These are phyloP conservation scores for Pleurotus salmoneostramineus DNA, from an alignment of 768 basidiomycete species.

Conservation along the genomic window DNA sequence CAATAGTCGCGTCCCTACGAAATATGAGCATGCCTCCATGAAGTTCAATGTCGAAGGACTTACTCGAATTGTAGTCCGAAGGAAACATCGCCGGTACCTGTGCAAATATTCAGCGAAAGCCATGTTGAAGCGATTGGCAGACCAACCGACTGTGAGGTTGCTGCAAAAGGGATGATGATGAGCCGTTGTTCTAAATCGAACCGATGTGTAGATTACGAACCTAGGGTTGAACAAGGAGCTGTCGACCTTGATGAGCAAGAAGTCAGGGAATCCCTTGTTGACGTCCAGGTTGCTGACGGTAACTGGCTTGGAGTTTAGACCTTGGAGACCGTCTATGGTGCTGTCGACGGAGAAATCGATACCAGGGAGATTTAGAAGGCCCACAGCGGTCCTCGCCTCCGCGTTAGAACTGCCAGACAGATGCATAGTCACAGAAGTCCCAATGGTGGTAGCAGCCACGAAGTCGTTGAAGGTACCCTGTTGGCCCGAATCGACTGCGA, in stretches of 20 bases:
- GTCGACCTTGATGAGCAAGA: constrained; percentile 63
- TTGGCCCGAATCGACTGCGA: constrained; percentile 45
- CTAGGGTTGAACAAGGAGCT: constrained; percentile 65
- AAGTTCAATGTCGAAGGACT: constrained; percentile 13
- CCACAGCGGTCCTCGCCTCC: constrained; percentile 62
- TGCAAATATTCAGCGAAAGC: constrained; percentile 26
- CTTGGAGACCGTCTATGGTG: constrained; percentile 59
- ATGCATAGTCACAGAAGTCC: constrained; percentile 37
- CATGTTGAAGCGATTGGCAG: background rate
- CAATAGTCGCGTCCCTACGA: constrained; percentile 46
- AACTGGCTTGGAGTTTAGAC: constrained; percentile 54
- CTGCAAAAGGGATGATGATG: constrained; percentile 15
- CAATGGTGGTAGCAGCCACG: constrained; percentile 55
- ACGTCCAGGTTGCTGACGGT: constrained; percentile 59
- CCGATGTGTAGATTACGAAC: constrained; percentile 21
- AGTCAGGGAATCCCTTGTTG: constrained; percentile 60
- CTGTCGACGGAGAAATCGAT: constrained; percentile 60
- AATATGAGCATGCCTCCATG: background rate
- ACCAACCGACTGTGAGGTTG: constrained; percentile 40
- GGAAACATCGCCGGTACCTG: constrained; percentile 58
- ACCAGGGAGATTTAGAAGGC: constrained; percentile 49
- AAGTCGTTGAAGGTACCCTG: constrained; percentile 57
- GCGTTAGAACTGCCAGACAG: constrained; percentile 54
- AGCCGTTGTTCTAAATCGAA: constrained; percentile 7
- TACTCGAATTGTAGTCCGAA: constrained; percentile 57